phyloP scores from a whole-genome alignment of 2,329 filamentous ascomycete species.

The Macrophomina phaseolina region DNA sequence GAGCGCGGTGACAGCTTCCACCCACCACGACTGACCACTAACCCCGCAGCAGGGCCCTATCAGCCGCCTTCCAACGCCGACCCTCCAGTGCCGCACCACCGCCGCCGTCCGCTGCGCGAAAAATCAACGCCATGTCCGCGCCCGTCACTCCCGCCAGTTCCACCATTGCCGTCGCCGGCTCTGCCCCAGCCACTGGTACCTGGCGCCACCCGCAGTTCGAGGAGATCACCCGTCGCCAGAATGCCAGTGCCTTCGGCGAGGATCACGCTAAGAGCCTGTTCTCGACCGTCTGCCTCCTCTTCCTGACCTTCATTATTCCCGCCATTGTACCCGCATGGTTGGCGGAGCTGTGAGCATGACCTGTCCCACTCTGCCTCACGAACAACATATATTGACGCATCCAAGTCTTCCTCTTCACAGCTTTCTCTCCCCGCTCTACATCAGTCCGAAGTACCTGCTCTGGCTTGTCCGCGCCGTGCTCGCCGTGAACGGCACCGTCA shows the following conservation, averaged over 20 bases:
- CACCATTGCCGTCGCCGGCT: slow-evolving; percentile 20
- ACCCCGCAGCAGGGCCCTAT: background rate
- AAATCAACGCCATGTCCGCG: slow-evolving; percentile 26
- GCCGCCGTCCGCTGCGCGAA: slow-evolving; percentile 1
- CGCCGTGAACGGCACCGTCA: slow-evolving; percentile 68
- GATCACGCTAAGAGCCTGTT: slow-evolving; percentile 73
- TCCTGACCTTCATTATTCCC: slow-evolving; percentile 55
- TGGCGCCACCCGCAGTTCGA: slow-evolving; percentile 90
- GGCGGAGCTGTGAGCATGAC: background rate
- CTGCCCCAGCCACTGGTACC: slow-evolving; percentile 64
- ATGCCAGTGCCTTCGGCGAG: slow-evolving; percentile 78
- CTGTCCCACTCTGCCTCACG: background rate
- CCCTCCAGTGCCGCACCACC: background rate
- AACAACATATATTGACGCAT: slow-evolving; percentile 29
- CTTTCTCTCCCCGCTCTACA: slow-evolving; percentile 45
- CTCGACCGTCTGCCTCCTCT: slow-evolving; percentile 67
- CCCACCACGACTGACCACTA: slow-evolving; percentile 21
- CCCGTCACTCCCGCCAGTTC: slow-evolving; percentile 25
- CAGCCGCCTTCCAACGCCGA: too few species aligned
- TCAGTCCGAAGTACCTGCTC: slow-evolving; percentile 48
- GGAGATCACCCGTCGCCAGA: slow-evolving; percentile 83
- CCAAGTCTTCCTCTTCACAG: slow-evolving; percentile 46
- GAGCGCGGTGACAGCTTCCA: slow-evolving; percentile 5
- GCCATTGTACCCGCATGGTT: slow-evolving; percentile 31
- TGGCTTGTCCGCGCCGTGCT: slow-evolving; percentile 60